phyloP scores from a whole-genome alignment of 495 filamentous ascomycete genomes.

The Penicillium paxilli region DNA sequence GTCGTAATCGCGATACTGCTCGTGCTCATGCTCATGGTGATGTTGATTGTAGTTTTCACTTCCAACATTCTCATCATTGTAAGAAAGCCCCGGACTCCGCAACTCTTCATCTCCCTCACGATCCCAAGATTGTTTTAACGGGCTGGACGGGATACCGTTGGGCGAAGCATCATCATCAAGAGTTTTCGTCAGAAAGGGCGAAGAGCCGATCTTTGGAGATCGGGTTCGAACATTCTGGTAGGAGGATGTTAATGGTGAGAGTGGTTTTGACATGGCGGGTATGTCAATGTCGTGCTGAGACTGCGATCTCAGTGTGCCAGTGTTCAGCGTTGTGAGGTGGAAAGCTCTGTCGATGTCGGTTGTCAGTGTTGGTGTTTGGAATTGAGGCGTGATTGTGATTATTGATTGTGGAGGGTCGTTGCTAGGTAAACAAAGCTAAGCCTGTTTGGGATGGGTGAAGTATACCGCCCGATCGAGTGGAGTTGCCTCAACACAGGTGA shows the following conservation, averaged over 20 bases:
- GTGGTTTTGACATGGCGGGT: conserved; percentile 41
- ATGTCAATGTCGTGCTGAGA: not conserved
- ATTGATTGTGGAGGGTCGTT: conserved; percentile 24
- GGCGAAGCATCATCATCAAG: conserved; percentile 27
- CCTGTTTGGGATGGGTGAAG: conserved; percentile 24
- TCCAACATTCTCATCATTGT: conserved; percentile 10
- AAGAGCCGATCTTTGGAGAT: conserved; percentile 30
- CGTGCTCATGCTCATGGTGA: not conserved
- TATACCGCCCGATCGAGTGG: not conserved
- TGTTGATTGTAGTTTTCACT: too few relatives aligned
- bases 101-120: too few relatives aligned
- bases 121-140: conserved; percentile 31
- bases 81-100: conserved; percentile 8
- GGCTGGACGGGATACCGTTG: conserved; percentile 34
- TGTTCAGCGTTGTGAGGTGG: not conserved
- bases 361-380: conserved; percentile 15
- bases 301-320: not conserved
- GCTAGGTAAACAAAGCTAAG: conserved; percentile 46
- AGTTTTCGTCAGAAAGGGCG: conserved; percentile 28
- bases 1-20: too few relatives aligned
- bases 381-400: conserved; percentile 22
- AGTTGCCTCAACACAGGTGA: not conserved
- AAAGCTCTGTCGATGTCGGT: not conserved
- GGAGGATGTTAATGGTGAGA: conserved; percentile 46
- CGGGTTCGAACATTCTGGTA: conserved; percentile 42